Evolutionary conservation across 2,329 filamentous ascomycete species (phyloP).

Genomic region (Exophiala calicioides): DNA sequence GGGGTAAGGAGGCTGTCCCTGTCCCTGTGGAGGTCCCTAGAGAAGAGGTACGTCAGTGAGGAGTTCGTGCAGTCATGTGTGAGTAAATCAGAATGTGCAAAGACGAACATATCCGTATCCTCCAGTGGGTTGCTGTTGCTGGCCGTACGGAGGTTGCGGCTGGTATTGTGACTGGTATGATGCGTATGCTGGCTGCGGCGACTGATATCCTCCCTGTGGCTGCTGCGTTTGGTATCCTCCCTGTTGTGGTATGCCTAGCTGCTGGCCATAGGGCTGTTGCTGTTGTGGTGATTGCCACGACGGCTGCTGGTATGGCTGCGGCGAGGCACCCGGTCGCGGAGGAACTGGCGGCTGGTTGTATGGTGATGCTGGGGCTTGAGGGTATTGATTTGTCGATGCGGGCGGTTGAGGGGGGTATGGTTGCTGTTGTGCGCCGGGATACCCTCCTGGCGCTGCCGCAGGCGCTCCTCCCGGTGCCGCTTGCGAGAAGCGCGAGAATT

Average conservation of each 20-base stretch:
- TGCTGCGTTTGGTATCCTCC: too few species aligned
- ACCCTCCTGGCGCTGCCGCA: too few species aligned
- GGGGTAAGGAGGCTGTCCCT: conserved; percentile 37
- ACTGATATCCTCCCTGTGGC: conserved; percentile 22
- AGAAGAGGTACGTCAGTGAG: neutral
- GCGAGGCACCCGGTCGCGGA: conserved; percentile 38
- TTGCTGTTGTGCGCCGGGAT: conserved; percentile 26
- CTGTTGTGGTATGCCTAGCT: conserved; percentile 35
- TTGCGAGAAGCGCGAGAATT: conserved; percentile 29
- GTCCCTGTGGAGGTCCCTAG: too few species aligned
- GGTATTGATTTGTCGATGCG: conserved; percentile 21
- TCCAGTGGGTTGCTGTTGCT: conserved; percentile 37
- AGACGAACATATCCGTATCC: conserved; percentile 39
- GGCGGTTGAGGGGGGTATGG: conserved; percentile 36
- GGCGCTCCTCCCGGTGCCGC: conserved; percentile 12
- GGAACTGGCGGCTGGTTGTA: conserved; percentile 40
- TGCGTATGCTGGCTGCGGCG: conserved; percentile 26
- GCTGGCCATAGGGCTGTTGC: conserved; percentile 39
- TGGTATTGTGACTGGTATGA: conserved; percentile 29
- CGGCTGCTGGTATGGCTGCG: conserved; percentile 42
- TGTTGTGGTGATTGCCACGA: conserved; percentile 42
- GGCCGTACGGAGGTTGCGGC: conserved; percentile 35
- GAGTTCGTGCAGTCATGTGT: conserved; percentile 11
- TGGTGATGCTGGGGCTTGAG: conserved; percentile 28
- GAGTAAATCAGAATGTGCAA: conserved; percentile 6